Percentiles rank a stretch among this genome's conserved stretches.
Evolutionary conservation across 345 rosid species (phyloP).

Genomic region (Lenwebbia sp.): DNA sequence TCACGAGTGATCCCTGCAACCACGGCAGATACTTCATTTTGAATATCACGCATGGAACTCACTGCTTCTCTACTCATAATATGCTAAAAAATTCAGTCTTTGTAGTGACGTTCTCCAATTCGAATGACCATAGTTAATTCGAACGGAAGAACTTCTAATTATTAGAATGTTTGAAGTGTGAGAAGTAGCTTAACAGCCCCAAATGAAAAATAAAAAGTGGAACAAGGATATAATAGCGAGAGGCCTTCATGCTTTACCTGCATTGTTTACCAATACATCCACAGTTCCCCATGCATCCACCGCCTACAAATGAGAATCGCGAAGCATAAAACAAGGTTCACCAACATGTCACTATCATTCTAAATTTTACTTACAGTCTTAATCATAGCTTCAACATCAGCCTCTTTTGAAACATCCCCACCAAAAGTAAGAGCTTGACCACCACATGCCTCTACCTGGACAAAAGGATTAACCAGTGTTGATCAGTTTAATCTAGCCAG

Average conservation of each 20-base stretch:
- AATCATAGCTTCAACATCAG: conserved; percentile 87
- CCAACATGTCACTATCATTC: not conserved
- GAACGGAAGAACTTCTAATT: fast-evolving
- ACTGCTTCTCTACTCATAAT: not conserved
- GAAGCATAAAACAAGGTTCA: not conserved
- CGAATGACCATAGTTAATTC: not conserved
- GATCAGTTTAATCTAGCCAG: not conserved
- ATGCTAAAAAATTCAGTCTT: not conserved
- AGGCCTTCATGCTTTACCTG: conserved; percentile 34
- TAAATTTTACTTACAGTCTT: conserved; percentile 52
- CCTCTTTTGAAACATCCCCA: conserved; percentile 93
- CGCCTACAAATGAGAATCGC: conserved; percentile 42
- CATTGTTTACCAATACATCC: conserved; percentile 88
- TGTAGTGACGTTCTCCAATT: not conserved
- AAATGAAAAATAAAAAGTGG: not conserved
- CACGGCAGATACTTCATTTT: not conserved
- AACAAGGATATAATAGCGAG: not conserved
- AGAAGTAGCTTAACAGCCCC: not conserved
- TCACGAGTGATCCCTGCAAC: conserved; percentile 80
- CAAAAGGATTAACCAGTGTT: not conserved
- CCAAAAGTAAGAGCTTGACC: conserved; percentile 92
- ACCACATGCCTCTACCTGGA: conserved; percentile 75
- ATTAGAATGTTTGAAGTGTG: not conserved
- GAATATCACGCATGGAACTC: not conserved
- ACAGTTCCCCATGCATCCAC: conserved; percentile 92